Percentiles rank a stretch among this genome's conserved stretches.
These are phyloP conservation scores for Panicum virgatum DNA, from an alignment of 202 grass and related monocot species.

Conservation along the genomic window DNA sequence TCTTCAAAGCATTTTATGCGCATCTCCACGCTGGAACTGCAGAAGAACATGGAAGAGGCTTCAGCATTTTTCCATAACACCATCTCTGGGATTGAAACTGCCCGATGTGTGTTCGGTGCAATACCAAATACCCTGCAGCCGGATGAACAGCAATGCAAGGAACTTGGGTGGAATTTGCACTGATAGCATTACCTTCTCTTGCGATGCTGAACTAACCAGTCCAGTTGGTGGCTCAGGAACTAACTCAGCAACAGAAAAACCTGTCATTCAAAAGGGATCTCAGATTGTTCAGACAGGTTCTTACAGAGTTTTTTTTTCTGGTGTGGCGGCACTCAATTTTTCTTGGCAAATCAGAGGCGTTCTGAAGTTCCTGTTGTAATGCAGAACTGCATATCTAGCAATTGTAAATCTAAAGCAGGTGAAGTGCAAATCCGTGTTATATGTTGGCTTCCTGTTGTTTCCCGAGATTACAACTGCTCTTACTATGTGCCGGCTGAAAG, in stretches of 20 bases:
- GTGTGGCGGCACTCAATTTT: conserved; percentile 15
- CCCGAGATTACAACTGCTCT: not conserved
- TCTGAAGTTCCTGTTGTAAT: conserved; percentile 14
- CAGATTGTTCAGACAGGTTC: not conserved
- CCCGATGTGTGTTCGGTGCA: conserved; percentile 80
- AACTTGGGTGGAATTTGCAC: conserved; percentile 68
- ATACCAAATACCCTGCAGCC: conserved; percentile 84
- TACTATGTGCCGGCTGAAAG: not conserved
- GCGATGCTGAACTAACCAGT: not conserved
- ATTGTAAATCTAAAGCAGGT: conserved; percentile 39
- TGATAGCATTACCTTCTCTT: conserved; percentile 2
- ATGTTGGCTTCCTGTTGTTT: conserved; percentile 11
- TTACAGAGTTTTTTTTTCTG: conserved; percentile 23
- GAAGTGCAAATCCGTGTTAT: conserved; percentile 14
- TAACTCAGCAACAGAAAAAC: not conserved
- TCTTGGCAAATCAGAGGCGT: not conserved
- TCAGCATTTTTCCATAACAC: conserved; percentile 81
- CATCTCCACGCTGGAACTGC: conserved; percentile 61
- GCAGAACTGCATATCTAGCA: not conserved
- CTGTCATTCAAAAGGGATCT: conserved; percentile 1
- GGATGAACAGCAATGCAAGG: conserved; percentile 77
- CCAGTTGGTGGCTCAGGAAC: not conserved
- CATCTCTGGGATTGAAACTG: conserved; percentile 73
- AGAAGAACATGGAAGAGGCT: conserved; percentile 72
- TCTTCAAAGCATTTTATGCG: conserved; percentile 57